Conservation (phyloP, 1,284 basidiomycete species). For the Ceratobasidium sp. region DNA sequence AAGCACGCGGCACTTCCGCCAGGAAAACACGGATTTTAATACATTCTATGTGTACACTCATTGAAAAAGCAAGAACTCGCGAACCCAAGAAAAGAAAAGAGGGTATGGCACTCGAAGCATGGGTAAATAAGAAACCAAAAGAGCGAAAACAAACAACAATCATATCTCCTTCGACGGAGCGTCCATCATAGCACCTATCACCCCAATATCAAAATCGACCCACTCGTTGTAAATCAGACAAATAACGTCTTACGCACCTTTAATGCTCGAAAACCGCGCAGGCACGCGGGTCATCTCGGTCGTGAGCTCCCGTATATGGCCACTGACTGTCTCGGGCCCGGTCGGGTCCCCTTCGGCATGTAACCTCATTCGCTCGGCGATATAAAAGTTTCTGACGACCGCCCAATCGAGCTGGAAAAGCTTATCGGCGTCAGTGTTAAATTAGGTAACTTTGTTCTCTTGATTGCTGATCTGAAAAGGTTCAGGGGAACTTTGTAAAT, state of each 20-base stretch:
- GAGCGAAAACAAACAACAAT: not conserved
- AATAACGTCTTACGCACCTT: not conserved
- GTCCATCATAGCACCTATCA: not conserved
- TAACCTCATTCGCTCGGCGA: conserved; percentile 5
- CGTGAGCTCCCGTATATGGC: conserved; percentile 14
- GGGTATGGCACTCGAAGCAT: not conserved
- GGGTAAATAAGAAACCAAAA: not conserved
- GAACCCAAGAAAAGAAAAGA: no score
- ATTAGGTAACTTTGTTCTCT: not conserved
- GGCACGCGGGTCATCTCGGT: conserved; percentile 16
- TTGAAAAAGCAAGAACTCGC: not conserved
- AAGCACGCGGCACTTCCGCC: no score
- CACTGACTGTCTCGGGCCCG: conserved; percentile 1
- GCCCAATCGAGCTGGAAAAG: conserved; percentile 38
- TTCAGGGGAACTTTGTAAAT: not conserved
- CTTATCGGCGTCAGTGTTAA: conserved; percentile 8
- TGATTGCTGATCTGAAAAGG: no score
- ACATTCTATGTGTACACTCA: conserved; percentile 3
- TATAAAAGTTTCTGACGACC: conserved; percentile 8
- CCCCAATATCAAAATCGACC: no score
- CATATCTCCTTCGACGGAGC: not conserved
- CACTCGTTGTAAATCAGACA: no score
- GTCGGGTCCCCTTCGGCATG: conserved; percentile 2
- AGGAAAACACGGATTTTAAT: no score
- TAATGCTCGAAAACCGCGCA: conserved; percentile 9